Conservation (phyloP, 495 filamentous ascomycete species). For the Aspergillus affinis region DNA sequence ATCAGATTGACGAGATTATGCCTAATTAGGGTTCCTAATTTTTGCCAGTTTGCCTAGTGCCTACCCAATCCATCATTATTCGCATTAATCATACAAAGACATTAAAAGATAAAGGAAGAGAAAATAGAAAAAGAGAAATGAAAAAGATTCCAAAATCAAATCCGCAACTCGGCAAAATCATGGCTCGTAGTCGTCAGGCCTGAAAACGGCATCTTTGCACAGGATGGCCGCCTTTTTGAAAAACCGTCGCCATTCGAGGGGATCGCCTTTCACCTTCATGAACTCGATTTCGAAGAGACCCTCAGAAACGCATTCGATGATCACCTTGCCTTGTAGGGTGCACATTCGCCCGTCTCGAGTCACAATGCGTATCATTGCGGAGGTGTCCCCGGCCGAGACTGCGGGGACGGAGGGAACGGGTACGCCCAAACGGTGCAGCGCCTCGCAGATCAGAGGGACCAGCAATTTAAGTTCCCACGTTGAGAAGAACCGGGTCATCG, state of each 20-base stretch:
- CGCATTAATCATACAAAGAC: conserved; percentile 21
- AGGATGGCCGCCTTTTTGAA: conserved; percentile 89
- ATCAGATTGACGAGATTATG: not conserved
- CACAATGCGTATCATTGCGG: conserved; percentile 66
- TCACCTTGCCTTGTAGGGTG: conserved; percentile 76
- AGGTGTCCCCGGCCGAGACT: conserved; percentile 45
- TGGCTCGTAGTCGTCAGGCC: conserved; percentile 34
- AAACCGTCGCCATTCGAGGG: conserved; percentile 93
- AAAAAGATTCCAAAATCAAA: not conserved
- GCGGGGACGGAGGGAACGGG: conserved; percentile 58
- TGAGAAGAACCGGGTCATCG: conserved; percentile 90
- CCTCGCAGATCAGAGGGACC: conserved; percentile 74
- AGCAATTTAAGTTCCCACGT: conserved; percentile 74
- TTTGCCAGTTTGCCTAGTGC: not conserved
- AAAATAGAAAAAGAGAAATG: not conserved
- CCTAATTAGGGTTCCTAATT: not conserved
- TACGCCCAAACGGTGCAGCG: conserved; percentile 79
- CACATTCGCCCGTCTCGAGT: conserved; percentile 79
- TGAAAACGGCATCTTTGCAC: conserved; percentile 76
- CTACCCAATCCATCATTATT: conserved; percentile 16
- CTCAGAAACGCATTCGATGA: conserved; percentile 69
- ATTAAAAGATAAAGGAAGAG: conserved; percentile 5
- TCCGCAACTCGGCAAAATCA: not conserved
- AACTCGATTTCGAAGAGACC: conserved; percentile 82
- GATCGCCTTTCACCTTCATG: conserved; percentile 93